Conservation (phyloP, 352 stramenopile species). For the Pythium chondricola region DNA sequence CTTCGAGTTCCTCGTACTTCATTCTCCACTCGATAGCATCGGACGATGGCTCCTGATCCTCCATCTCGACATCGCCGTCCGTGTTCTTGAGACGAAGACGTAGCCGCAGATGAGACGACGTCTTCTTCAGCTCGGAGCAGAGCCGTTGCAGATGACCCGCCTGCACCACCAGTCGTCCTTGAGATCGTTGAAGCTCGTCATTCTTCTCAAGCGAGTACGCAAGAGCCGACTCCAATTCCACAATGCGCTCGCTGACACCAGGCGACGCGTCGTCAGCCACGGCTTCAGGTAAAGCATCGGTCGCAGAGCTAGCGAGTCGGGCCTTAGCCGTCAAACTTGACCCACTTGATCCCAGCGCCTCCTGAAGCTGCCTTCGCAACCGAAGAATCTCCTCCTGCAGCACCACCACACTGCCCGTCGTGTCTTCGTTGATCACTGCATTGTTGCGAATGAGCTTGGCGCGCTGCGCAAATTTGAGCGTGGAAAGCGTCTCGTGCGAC, state of each 20-base stretch:
- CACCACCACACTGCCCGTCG: slow-evolving; percentile 45
- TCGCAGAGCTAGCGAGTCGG: neutral
- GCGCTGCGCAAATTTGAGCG: slow-evolving; percentile 79
- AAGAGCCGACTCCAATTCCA: slow-evolving; percentile 62
- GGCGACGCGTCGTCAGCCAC: neutral
- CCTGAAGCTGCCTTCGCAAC: slow-evolving; percentile 52
- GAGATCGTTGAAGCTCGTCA: slow-evolving; percentile 38
- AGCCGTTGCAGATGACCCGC: slow-evolving; percentile 49
- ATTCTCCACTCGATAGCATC: slow-evolving; percentile 80
- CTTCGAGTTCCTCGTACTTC: slow-evolving; percentile 78
- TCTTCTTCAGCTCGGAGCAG: slow-evolving; percentile 51
- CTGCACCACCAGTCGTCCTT: slow-evolving; percentile 47
- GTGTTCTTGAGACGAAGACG: slow-evolving; percentile 32
- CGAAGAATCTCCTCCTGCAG: slow-evolving; percentile 73
- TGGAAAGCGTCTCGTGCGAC: slow-evolving; percentile 77
- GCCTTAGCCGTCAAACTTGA: slow-evolving; percentile 2
- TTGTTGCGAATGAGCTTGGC: slow-evolving; percentile 86
- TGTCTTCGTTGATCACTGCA: slow-evolving; percentile 79
- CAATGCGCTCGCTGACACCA: slow-evolving; percentile 31
- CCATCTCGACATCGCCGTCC: slow-evolving; percentile 13
- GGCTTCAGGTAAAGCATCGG: neutral
- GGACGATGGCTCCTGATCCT: slow-evolving; percentile 53
- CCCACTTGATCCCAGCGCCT: slow-evolving; percentile 28
- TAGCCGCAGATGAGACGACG: slow-evolving; percentile 50
- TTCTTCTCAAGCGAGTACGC: slow-evolving; percentile 54